These are phyloP conservation scores for Schizothecium vesticola DNA, from an alignment of 495 filamentous ascomycete genomes.

Conservation along the genomic window DNA sequence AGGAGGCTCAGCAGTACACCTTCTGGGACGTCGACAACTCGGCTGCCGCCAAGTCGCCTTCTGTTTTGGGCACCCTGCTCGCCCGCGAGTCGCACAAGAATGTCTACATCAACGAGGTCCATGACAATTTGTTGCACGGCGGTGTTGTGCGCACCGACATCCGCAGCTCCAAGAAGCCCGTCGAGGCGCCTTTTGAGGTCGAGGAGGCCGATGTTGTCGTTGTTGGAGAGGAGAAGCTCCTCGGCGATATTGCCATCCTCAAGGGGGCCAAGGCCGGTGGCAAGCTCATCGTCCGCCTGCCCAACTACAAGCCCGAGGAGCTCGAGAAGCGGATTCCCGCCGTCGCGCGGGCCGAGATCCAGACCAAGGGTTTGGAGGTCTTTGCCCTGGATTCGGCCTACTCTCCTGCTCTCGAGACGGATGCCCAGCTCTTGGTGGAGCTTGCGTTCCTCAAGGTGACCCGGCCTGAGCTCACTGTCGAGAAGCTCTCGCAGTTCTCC, in stretches of 20 bases:
- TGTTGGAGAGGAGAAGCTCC: constrained; percentile 70
- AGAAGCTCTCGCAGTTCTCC: constrained; percentile 33
- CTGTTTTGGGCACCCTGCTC: constrained; percentile 64
- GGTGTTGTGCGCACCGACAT: constrained; percentile 82
- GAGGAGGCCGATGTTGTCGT: constrained; percentile 72
- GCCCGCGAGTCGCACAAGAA: constrained; percentile 70
- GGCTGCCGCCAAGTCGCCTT: constrained; percentile 55
- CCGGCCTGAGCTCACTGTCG: constrained; percentile 54
- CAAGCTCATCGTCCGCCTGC: constrained; percentile 67
- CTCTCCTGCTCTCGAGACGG: constrained; percentile 58
- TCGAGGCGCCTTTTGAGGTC: constrained; percentile 79
- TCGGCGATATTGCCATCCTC: constrained; percentile 68
- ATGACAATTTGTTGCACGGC: constrained; percentile 85
- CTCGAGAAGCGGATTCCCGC: constrained; percentile 80
- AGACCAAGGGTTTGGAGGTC: constrained; percentile 61
- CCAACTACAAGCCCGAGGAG: constrained; percentile 78
- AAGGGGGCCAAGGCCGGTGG: constrained; percentile 64
- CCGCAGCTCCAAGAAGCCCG: constrained; percentile 68
- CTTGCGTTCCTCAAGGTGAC: constrained; percentile 76
- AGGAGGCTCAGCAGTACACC: constrained; percentile 68
- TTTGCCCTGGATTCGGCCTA: constrained; percentile 65
- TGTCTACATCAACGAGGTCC: constrained; percentile 64
- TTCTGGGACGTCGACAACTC: constrained; percentile 93
- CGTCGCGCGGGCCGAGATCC: constrained; percentile 59
- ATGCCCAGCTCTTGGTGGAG: constrained; percentile 61